Evolutionary conservation across 495 filamentous ascomycete species (phyloP).

Genomic region (Chaetomium fimeti): DNA sequence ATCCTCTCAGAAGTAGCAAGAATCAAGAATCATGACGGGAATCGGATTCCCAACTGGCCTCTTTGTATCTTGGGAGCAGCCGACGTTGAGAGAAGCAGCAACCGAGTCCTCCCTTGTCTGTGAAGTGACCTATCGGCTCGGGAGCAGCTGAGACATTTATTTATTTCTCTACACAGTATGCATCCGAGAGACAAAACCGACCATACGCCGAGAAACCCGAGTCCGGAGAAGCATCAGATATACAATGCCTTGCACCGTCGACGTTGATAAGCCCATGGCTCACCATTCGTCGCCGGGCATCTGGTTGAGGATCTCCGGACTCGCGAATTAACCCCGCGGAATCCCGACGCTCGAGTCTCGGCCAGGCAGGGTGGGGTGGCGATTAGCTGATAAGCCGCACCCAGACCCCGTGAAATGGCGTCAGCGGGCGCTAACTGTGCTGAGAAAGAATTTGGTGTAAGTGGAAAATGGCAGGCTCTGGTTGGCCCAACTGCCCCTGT

Average conservation of each 20-base stretch:
- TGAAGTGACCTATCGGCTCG: neutral
- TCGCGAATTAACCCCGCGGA: slow-evolving; percentile 26
- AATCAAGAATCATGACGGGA: slow-evolving; percentile 2
- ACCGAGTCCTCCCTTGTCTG: neutral
- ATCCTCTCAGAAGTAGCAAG: neutral
- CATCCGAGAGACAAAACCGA: too few relatives aligned
- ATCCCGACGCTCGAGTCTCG: neutral
- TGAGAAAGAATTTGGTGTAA: slow-evolving; percentile 29
- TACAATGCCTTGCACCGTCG: neutral
- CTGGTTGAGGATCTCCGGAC: slow-evolving; percentile 24
- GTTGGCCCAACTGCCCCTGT: slow-evolving; percentile 20
- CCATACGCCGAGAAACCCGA: neutral
- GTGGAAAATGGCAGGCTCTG: slow-evolving; percentile 20
- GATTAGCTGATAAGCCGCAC: slow-evolving; percentile 22
- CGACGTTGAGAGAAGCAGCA: neutral
- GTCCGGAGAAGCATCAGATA: too few relatives aligned
- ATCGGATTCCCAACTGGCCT: neutral
- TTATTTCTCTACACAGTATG: too few relatives aligned
- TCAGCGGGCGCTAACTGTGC: slow-evolving; percentile 32
- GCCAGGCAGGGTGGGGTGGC: slow-evolving; percentile 18
- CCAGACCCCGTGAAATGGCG: slow-evolving; percentile 33
- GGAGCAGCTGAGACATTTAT: too few relatives aligned
- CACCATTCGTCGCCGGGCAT: neutral
- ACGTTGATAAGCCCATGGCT: slow-evolving; percentile 5
- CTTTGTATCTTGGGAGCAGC: neutral